These are phyloP conservation scores for Fusarium xylarioides DNA, from an alignment of 2,329 filamentous ascomycete species.

Conservation along the genomic window DNA sequence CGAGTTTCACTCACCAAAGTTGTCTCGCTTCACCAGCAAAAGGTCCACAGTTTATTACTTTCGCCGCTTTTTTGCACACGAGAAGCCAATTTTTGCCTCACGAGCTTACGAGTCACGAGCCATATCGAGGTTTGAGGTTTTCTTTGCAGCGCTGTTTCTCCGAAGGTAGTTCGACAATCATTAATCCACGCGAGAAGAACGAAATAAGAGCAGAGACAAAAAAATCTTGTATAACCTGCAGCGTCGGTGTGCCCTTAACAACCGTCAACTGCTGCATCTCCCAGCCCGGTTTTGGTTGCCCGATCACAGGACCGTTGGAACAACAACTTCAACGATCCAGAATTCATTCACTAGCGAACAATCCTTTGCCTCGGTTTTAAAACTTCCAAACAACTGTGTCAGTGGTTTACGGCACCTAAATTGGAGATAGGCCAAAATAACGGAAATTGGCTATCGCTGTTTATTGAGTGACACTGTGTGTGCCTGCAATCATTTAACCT, in stretches of 20 bases:
- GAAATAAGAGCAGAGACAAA: conserved; percentile 14
- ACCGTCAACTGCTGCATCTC: conserved; percentile 24
- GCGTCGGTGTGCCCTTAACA: conserved; percentile 8
- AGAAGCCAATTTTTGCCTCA: conserved; percentile 34
- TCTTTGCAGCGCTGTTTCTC: conserved; percentile 17
- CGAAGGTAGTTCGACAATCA: conserved; percentile 1
- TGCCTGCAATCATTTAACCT: conserved; percentile 5
- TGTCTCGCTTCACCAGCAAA: conserved; percentile 28
- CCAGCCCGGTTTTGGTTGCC: conserved; percentile 12
- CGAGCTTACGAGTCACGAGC: conserved; percentile 38
- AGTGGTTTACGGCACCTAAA: not conserved
- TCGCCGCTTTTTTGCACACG: conserved; percentile 27
- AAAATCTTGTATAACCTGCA: conserved; percentile 17
- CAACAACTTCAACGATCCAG: conserved; percentile 1
- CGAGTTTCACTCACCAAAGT: conserved; percentile 21
- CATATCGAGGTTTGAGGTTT: conserved; percentile 15
- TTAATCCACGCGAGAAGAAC: conserved; percentile 20
- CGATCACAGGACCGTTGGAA: not conserved
- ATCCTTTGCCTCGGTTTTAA: not conserved
- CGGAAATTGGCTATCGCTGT: not conserved
- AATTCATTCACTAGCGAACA: not conserved
- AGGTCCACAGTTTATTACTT: conserved; percentile 32
- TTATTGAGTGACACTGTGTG: conserved; percentile 10
- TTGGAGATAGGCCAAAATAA: not conserved
- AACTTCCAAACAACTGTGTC: not conserved